Base-by-base conservation (phyloP, 2,329 filamentous ascomycete genomes). In the Chaetothyriales sp. region DNA sequence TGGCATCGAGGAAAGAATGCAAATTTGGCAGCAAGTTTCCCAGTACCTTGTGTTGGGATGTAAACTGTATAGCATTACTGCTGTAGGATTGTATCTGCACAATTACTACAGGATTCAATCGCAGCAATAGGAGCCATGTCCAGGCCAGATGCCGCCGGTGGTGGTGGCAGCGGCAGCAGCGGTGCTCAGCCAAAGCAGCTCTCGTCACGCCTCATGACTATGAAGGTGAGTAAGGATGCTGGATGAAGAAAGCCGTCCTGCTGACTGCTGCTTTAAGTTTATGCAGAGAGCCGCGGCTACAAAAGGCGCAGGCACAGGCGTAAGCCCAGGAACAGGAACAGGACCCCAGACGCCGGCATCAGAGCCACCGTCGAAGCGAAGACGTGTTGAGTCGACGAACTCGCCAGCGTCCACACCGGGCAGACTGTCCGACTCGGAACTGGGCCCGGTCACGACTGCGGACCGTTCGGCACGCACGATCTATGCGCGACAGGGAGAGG, bases 181-280 rank as follows among this genome's bases (percentile, higher is more conserved):
- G 18, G 15, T 13, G 46, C 46, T 10, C 46, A 22, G 2, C 46
- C 51, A 22, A 61, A 61, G 52, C 53, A 57, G 45, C 60, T 61
- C 54, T 61, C 59, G 44, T 59, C 57, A 15, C 53, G 59, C 46
- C 53, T 61, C 22, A 47, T 61, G 52, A 61, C 58, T 47, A 60
- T 61, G 59, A 61, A 61, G 54, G 59, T 61, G 46, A 54, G 52
- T 19, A 4, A 7, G n/a, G 43, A 18, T 7, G 2, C n/a, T 19
- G n/a, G n/a, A 13, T 18, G 9, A 3, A 4, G 22, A 46, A 4
- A 9, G 19, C n/a, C 19, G 8, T 20, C 44, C n/a, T 5, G 44
- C 22, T 46, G 44, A 20, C 44, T 46, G 19, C 18, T 28, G 2
- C 9, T 47, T 22, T 8, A 46, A 61, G 59, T 61, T 61, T 50